Percentiles rank a stretch among this genome's conserved stretches.
Evolutionary conservation across 345 rosid genomes (phyloP).

Genomic region (Salix udensis): DNA sequence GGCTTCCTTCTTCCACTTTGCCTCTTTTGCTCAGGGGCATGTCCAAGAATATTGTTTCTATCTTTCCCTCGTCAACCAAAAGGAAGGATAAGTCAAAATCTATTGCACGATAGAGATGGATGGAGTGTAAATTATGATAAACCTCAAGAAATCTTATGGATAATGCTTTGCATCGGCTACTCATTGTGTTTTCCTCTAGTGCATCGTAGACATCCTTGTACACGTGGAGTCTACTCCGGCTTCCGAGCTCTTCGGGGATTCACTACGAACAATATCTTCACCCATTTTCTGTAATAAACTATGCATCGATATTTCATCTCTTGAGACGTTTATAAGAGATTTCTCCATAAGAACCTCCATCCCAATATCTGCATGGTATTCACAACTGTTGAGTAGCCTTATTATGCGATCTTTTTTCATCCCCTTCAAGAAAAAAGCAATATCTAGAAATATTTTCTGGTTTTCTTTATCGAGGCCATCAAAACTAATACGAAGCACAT

Average conservation of each 20-base stretch:
- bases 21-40: too few relatives aligned
- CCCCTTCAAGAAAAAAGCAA: conserved; percentile 5
- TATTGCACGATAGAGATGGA: too few relatives aligned
- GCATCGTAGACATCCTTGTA: not conserved
- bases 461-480: not conserved
- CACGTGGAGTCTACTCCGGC: conserved; percentile 1
- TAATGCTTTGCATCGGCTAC: not conserved
- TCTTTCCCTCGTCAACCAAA: too few relatives aligned
- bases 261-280: not conserved
- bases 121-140: too few relatives aligned
- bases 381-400: not conserved
- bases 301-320: not conserved
- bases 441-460: conserved; percentile 9
- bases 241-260: conserved; percentile 6
- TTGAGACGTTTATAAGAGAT: not conserved
- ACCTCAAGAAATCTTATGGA: too few relatives aligned
- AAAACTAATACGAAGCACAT: conserved; percentile 5
- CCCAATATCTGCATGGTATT: not conserved
- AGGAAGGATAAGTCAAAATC: too few relatives aligned
- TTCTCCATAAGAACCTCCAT: not conserved
- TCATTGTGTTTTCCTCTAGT: not conserved
- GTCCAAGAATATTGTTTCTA: too few relatives aligned
- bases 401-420: not conserved
- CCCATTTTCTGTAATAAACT: conserved; percentile 8
- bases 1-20: too few relatives aligned